These are phyloP conservation scores for Blepharisma japonicum DNA, from an alignment of 73 alveolate genomes.

Conservation along the genomic window DNA sequence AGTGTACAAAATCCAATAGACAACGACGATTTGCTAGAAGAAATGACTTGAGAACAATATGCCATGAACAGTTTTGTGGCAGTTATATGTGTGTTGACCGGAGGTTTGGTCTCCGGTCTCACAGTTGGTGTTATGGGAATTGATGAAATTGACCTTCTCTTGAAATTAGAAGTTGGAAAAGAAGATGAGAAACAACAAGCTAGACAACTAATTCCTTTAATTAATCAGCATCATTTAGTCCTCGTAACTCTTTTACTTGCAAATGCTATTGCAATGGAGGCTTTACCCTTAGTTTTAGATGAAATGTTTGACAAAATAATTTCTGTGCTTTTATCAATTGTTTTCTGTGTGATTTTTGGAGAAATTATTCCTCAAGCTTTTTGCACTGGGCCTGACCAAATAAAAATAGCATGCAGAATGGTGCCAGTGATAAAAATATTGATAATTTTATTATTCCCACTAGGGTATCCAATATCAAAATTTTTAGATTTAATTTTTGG, in stretches of 20 bases:
- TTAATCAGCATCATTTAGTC: slow-evolving; percentile 90
- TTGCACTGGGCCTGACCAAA: slow-evolving; percentile 95
- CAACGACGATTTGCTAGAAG: no score
- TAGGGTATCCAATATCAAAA: slow-evolving; percentile 60
- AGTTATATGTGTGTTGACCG: slow-evolving; percentile 62
- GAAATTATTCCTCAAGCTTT: slow-evolving; percentile 96
- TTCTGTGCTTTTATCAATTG: slow-evolving; percentile 87
- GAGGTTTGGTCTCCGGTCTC: slow-evolving; percentile 91
- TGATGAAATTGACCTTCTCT: slow-evolving; percentile 74
- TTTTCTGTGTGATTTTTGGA: slow-evolving; percentile 85
- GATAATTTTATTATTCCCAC: slow-evolving; percentile 39
- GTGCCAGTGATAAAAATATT: slow-evolving; percentile 76
- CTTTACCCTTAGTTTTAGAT: slow-evolving; percentile 88
- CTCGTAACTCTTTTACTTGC: slow-evolving; percentile 90
- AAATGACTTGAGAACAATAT: not conserved
- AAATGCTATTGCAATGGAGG: slow-evolving; percentile 95
- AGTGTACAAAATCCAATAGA: no score
- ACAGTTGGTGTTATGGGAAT: slow-evolving; percentile 89
- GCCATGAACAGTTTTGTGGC: slow-evolving; percentile 15
- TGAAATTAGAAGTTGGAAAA: slow-evolving; percentile 61
- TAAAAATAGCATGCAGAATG: slow-evolving; percentile 82
- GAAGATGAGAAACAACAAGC: slow-evolving; percentile 44
- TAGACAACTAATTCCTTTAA: slow-evolving; percentile 71
- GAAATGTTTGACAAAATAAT: slow-evolving; percentile 79
- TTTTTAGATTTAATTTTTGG: slow-evolving; percentile 61